Percentiles rank a stretch among this genome's conserved stretches.
These are phyloP conservation scores for Sclerotinia nivalis DNA, from an alignment of 2,329 filamentous ascomycete genomes.

Conservation along the genomic window DNA sequence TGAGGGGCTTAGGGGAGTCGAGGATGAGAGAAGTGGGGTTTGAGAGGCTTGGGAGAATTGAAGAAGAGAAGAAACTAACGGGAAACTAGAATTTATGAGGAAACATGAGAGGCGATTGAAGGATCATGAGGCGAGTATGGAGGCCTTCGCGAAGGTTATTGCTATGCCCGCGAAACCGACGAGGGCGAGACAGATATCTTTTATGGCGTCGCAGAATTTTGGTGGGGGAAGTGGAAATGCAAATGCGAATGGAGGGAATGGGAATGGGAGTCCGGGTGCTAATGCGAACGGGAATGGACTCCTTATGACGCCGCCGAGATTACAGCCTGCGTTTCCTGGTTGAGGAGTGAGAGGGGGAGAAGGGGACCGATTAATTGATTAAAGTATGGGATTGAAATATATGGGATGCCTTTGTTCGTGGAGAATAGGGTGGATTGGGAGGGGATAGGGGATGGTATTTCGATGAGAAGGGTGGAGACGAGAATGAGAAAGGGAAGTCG, in stretches of 20 bases:
- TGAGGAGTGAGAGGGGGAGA: not conserved
- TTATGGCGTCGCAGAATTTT: constrained; percentile 25
- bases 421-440: not conserved
- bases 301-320: not conserved
- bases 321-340: not conserved
- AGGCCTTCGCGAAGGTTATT: constrained; percentile 41
- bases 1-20: too few relatives aligned
- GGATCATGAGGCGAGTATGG: constrained; percentile 38
- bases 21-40: too few relatives aligned
- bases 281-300: not conserved
- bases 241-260: not conserved
- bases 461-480: not conserved
- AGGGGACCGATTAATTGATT: not conserved
- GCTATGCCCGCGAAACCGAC: constrained; percentile 38
- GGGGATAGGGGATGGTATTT: not conserved
- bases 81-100: constrained; percentile 26
- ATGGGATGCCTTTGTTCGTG: not conserved
- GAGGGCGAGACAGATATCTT: constrained; percentile 34
- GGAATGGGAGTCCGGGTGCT: not conserved
- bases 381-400: too few relatives aligned
- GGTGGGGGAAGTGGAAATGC: not conserved
- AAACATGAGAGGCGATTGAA: constrained; percentile 32
- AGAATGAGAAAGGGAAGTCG: not conserved
- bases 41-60: too few relatives aligned
- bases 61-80: not conserved